Evolutionary conservation across 108 stramenopile genomes (phyloP).

Genomic region (Schizochytrium sp.): DNA sequence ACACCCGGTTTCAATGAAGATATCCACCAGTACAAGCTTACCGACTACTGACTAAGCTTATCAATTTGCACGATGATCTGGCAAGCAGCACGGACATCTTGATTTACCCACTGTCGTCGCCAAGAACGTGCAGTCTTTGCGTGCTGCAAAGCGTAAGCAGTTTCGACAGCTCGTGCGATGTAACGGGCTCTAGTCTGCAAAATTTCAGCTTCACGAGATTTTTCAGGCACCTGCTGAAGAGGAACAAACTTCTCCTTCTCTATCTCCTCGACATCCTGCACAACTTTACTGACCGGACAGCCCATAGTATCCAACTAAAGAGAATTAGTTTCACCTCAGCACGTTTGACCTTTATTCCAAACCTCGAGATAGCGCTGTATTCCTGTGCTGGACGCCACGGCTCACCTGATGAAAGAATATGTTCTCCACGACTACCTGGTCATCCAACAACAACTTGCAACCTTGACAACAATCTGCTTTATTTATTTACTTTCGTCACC

Average conservation of each 20-base stretch:
- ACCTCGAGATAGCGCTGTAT: no score
- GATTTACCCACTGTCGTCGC: conserved; percentile 18
- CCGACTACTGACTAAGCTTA: not conserved
- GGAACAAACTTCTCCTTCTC: not conserved
- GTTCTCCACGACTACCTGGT: no score
- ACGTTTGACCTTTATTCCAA: no score
- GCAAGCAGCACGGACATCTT: conserved; percentile 1
- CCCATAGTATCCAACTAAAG: not conserved
- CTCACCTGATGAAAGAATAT: no score
- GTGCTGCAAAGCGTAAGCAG: not conserved
- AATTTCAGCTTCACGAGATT: not conserved
- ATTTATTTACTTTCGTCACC: no score
- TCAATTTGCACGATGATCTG: not conserved
- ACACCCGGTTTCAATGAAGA: no score
- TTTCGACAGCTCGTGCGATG: not conserved
- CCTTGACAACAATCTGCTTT: no score
- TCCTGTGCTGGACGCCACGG: no score
- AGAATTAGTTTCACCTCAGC: no score
- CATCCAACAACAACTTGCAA: no score
- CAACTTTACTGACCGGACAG: not conserved
- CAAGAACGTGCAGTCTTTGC: conserved; percentile 19
- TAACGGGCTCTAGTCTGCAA: not conserved
- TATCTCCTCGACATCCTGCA: not conserved
- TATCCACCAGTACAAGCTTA: no score
- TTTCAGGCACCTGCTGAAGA: no score